Conservation (phyloP, 352 stramenopile genomes). For the Globisporangium megalacanthum region DNA sequence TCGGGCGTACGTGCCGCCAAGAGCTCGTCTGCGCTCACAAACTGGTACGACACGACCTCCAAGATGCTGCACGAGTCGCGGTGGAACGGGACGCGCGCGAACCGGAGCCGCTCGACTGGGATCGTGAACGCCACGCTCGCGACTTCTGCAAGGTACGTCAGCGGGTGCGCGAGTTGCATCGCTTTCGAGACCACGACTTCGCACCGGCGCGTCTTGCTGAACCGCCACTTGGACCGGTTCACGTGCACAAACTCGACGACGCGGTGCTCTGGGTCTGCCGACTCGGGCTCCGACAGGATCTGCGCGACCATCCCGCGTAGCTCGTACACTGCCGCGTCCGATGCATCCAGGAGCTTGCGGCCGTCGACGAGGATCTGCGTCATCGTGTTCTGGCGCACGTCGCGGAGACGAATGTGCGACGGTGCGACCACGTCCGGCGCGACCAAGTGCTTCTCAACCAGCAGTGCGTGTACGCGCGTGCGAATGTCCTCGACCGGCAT, state of each 20-base stretch:
- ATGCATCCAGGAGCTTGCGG: constrained; percentile 55
- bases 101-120: constrained; percentile 38
- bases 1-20: constrained; percentile 25
- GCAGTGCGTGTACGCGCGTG: constrained; percentile 30
- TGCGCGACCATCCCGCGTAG: constrained; percentile 66
- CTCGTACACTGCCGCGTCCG: constrained; percentile 72
- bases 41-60: constrained; percentile 58
- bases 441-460: constrained; percentile 38
- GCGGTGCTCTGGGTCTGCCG: constrained; percentile 34
- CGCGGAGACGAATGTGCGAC: constrained; percentile 52
- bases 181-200: constrained; percentile 48
- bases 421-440: constrained; percentile 20
- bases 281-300: constrained; percentile 54
- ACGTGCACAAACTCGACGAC: constrained; percentile 68
- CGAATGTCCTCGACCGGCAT: constrained; percentile 73
- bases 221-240: constrained; percentile 57
- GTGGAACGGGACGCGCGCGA: constrained; percentile 57
- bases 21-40: constrained; percentile 20
- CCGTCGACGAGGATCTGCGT: constrained; percentile 61
- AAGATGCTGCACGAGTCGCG: constrained; percentile 67
- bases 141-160: constrained; percentile 35
- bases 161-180: constrained; percentile 20
- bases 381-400: constrained; percentile 62
- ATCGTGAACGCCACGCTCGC: constrained; percentile 40
- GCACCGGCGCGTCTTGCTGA: constrained; percentile 44